These are phyloP conservation scores for Imleria badia DNA, from an alignment of 768 basidiomycete genomes.

Conservation along the genomic window DNA sequence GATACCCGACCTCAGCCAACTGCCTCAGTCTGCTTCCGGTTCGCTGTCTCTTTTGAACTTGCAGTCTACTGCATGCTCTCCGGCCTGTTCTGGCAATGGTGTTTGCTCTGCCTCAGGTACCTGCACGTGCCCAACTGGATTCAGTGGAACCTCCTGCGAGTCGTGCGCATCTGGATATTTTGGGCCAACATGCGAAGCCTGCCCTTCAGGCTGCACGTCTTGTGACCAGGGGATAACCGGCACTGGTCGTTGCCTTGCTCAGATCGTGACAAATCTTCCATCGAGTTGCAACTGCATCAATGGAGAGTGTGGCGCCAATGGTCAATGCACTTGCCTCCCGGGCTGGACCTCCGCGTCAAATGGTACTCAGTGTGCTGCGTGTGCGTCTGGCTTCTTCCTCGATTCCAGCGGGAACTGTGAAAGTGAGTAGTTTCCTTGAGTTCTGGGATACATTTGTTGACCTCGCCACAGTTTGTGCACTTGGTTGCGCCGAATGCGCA, in stretches of 20 bases:
- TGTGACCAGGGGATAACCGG: conserved; percentile 85
- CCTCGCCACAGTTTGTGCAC: conserved; percentile 55
- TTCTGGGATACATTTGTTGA: neutral
- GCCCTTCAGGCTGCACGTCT: conserved; percentile 62
- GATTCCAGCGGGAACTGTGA: conserved; percentile 69
- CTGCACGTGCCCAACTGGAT: conserved; percentile 72
- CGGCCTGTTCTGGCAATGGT: conserved; percentile 71
- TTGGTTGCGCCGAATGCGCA: conserved; percentile 72
- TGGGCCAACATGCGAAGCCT: conserved; percentile 68
- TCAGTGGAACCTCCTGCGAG: conserved; percentile 79
- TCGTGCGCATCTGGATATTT: conserved; percentile 73
- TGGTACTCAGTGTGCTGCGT: conserved; percentile 76
- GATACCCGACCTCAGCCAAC: conserved; percentile 69
- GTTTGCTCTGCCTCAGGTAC: conserved; percentile 69
- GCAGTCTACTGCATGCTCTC: conserved; percentile 72
- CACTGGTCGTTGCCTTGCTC: conserved; percentile 65
- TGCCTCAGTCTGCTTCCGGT: conserved; percentile 50
- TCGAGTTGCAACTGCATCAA: conserved; percentile 81
- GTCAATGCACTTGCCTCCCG: conserved; percentile 72
- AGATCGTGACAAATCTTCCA: conserved; percentile 50
- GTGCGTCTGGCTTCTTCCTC: conserved; percentile 74
- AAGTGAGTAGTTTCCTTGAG: conserved; percentile 39
- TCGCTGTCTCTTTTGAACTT: conserved; percentile 66
- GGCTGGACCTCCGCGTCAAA: conserved; percentile 74
- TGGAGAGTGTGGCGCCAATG: conserved; percentile 66